Evolutionary conservation across 805 yeast species (phyloP).

Genomic region (Wickerhamomyces bovis): DNA sequence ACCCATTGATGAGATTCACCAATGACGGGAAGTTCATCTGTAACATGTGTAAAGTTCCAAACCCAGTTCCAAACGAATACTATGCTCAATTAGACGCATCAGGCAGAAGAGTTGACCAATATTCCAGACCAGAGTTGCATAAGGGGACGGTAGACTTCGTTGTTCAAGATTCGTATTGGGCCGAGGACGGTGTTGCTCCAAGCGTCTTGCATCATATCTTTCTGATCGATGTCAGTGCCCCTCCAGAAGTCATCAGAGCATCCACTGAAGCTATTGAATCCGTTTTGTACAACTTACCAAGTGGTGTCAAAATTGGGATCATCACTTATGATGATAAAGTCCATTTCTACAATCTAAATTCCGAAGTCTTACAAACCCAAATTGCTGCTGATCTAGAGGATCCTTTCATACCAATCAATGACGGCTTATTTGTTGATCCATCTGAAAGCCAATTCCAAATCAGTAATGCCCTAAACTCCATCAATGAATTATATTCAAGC

Average conservation of each 20-base stretch:
- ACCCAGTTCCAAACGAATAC: slow-evolving; percentile 63
- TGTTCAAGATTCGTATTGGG: slow-evolving; percentile 70
- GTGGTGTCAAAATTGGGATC: slow-evolving; percentile 47
- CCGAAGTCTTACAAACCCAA: slow-evolving; percentile 49
- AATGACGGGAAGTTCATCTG: slow-evolving; percentile 65
- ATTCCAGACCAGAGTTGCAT: slow-evolving; percentile 66
- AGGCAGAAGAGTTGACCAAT: slow-evolving; percentile 59
- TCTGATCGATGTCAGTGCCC: slow-evolving; percentile 63
- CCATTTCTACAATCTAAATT: slow-evolving; percentile 65
- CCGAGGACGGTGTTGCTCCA: slow-evolving; percentile 33
- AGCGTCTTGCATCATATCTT: slow-evolving; percentile 63
- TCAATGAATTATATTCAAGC: slow-evolving; percentile 41
- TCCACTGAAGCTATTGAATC: slow-evolving; percentile 66
- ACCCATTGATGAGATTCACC: slow-evolving; percentile 68
- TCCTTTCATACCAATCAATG: slow-evolving; percentile 73
- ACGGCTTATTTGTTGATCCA: slow-evolving; percentile 80
- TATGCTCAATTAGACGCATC: slow-evolving; percentile 52
- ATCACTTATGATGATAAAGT: slow-evolving; percentile 69
- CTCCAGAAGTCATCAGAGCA: slow-evolving; percentile 54
- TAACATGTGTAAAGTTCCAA: slow-evolving; percentile 80
- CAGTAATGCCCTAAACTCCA: slow-evolving; percentile 57
- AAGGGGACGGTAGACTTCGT: slow-evolving; percentile 80
- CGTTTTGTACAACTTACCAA: slow-evolving; percentile 30
- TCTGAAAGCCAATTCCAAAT: slow-evolving; percentile 56
- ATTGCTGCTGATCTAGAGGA: slow-evolving; percentile 67